A percentile compares a stretch with the other conserved stretches of the same genome.
phyloP scores from a whole-genome alignment of 2,329 filamentous ascomycete genomes.

The Colletotrichum cordylinicola region DNA sequence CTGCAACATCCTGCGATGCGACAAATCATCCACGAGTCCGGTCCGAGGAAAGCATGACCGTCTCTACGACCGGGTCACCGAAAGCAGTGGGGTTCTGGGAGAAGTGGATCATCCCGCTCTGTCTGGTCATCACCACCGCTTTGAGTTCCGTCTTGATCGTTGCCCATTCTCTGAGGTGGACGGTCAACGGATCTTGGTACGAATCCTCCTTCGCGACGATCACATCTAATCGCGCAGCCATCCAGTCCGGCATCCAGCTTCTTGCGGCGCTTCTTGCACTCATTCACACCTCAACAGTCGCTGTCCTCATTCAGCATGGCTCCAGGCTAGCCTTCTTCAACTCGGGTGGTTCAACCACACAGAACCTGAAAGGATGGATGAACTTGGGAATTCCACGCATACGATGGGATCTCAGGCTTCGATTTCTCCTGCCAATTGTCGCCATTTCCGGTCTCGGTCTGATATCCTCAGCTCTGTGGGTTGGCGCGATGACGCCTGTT shows the following conservation, averaged over 20 bases:
- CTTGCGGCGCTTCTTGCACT: not conserved
- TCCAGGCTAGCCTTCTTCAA: not conserved
- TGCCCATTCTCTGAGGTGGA: not conserved
- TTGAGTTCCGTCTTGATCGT: slow-evolving; percentile 8
- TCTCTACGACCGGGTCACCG: not conserved
- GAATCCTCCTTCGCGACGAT: not conserved
- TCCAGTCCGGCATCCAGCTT: slow-evolving; percentile 2
- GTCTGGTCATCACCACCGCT: not conserved
- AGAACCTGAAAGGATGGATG: not conserved
- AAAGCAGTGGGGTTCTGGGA: not conserved
- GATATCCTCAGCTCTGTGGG: slow-evolving; percentile 22
- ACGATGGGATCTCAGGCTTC: not conserved
- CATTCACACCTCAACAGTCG: slow-evolving; percentile 1
- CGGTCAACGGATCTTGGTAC: slow-evolving; percentile 4
- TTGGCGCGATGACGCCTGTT: slow-evolving; percentile 28
- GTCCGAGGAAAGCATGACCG: not conserved
- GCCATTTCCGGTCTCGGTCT: not conserved
- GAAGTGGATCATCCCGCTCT: not conserved
- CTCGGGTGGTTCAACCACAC: not conserved
- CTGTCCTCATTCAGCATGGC: slow-evolving; percentile 5
- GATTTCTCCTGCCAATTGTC: not conserved
- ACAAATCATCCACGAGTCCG: not conserved
- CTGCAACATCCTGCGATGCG: not conserved
- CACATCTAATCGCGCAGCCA: not conserved
- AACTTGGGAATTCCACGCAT: not conserved